Conservation (phyloP, 768 basidiomycete species). For the Mycena amicta region DNA sequence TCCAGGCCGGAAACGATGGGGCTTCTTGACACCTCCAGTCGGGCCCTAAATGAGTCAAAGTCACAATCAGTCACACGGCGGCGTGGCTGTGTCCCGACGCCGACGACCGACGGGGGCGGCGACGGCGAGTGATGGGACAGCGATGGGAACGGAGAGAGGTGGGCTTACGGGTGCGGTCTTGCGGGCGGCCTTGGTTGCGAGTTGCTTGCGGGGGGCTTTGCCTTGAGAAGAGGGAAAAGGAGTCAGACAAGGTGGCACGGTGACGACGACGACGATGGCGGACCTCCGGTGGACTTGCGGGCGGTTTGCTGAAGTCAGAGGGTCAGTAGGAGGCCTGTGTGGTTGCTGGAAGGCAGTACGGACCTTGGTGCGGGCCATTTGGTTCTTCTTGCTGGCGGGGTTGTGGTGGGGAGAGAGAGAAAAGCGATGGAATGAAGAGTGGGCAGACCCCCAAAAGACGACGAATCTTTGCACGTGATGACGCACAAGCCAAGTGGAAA, state of each 20-base stretch:
- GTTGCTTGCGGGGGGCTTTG: slow-evolving; percentile 90
- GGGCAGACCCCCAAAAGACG: slow-evolving; percentile 38
- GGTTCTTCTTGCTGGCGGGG: no score
- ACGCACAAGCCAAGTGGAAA: slow-evolving; percentile 48
- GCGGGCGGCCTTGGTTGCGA: slow-evolving; percentile 93
- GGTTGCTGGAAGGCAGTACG: slow-evolving; percentile 13
- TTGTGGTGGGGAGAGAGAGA: slow-evolving; percentile 17
- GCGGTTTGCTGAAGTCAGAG: slow-evolving; percentile 82
- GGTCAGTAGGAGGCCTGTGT: slow-evolving; percentile 27
- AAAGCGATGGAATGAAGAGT: slow-evolving; percentile 24
- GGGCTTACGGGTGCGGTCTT: slow-evolving; percentile 76
- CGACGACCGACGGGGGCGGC: slow-evolving; percentile 14
- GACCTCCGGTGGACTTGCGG: slow-evolving; percentile 98
- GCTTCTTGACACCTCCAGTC: slow-evolving; percentile 99
- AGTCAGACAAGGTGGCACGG: slow-evolving; percentile 26
- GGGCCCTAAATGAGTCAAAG: slow-evolving; percentile 41
- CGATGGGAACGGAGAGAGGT: slow-evolving; percentile 11
- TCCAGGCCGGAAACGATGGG: not conserved
- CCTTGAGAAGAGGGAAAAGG: slow-evolving; percentile 44
- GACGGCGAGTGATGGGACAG: slow-evolving; percentile 30
- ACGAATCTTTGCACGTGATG: slow-evolving; percentile 50
- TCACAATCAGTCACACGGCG: slow-evolving; percentile 12
- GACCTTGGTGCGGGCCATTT: slow-evolving; percentile 91
- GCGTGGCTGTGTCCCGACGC: slow-evolving; percentile 8
- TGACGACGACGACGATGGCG: slow-evolving; percentile 22